Evolutionary conservation across 768 basidiomycete species (phyloP), one percentile per base, ranked within the genome.

Genomic region (Phlegmacium glaucopus): DNA sequence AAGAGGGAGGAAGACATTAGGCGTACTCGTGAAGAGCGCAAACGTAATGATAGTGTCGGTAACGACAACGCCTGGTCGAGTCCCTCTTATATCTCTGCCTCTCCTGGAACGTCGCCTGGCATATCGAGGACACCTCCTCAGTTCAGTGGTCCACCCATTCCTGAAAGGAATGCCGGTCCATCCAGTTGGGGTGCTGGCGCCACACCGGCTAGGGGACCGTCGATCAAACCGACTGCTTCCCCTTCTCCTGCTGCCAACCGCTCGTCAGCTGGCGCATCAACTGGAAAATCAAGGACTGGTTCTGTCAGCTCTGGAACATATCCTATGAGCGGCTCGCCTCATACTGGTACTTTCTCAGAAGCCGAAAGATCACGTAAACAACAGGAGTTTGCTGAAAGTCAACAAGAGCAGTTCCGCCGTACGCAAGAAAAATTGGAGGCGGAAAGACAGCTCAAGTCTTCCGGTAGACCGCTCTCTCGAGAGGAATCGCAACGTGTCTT

Each of bases 351-450:
- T 3, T 28, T 64, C 16, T 55, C 71, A 9, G 77, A 83, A 51
- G 71, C 73, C 4, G 82, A 86, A 44, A 82, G 84, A 76, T 68
- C 74, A 15, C 78, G 82, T 26, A 78, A 78, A 12, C 82, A 85
- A 51, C 80, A 75, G 16, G 82, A 87, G 56, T 77, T 81, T 26
- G 76, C 77, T 25, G 73, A 78, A 39, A 71, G 75, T 50, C 87
- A 85, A 60, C 80, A 84, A 58, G 85, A 87, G 69, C 71, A 71
- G 45, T 89, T 87, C 66, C 77, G 77, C 37, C 72, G 72, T 48
- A 83, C 87, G 61, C 85, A 89, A 60, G 83, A 85, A 61, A 70
- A 73, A 37, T 36, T 75, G 45, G 83, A 84, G 58, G 76, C 80
- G 36, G 78, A 80, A 51, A 65, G 77, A 30, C 58, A 76, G 44